Conservation (phyloP, 768 basidiomycete genomes). For the Trametes gibbosa region DNA sequence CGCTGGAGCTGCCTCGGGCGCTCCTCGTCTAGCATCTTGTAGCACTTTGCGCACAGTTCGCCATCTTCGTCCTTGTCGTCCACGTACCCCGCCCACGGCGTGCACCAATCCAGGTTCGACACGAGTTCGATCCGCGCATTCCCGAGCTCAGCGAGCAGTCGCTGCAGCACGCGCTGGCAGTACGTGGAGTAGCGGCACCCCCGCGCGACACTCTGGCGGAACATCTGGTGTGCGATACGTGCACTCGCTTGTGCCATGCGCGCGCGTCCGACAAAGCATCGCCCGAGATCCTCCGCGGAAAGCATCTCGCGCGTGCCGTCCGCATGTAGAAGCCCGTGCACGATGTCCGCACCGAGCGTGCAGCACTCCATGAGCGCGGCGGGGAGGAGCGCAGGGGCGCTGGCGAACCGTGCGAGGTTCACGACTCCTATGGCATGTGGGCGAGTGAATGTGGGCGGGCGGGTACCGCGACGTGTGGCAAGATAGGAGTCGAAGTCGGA, state of each 20-base stretch:
- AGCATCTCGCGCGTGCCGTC: constrained; percentile 16
- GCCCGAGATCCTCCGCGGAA: constrained; percentile 14
- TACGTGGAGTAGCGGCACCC: constrained; percentile 12
- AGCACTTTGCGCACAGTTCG: constrained; percentile 16
- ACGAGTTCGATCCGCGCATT: constrained; percentile 15
- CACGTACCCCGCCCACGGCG: constrained; percentile 14
- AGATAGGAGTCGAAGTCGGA: constrained; percentile 2
- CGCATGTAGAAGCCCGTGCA: constrained; percentile 1
- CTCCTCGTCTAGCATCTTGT: constrained; percentile 16
- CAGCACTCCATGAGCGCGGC: constrained; percentile 21
- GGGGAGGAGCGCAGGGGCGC: constrained; percentile 12
- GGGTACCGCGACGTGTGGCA: neutral
- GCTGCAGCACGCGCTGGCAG: constrained; percentile 15
- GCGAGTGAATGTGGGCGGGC: neutral
- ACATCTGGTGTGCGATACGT: constrained; percentile 20
- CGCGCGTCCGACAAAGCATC: constrained; percentile 18
- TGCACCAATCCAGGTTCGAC: constrained; percentile 16
- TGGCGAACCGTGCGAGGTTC: constrained; percentile 18
- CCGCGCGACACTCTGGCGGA: constrained; percentile 10
- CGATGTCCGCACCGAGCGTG: constrained; percentile 12
- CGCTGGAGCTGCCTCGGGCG: constrained; percentile 14
- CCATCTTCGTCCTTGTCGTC: constrained; percentile 14
- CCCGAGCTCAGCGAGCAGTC: constrained; percentile 13
- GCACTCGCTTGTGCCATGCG: constrained; percentile 20
- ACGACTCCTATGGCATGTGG: constrained; percentile 15